Conservation (phyloP, 306 rosid genomes). For the Canavalia ensiformis region DNA sequence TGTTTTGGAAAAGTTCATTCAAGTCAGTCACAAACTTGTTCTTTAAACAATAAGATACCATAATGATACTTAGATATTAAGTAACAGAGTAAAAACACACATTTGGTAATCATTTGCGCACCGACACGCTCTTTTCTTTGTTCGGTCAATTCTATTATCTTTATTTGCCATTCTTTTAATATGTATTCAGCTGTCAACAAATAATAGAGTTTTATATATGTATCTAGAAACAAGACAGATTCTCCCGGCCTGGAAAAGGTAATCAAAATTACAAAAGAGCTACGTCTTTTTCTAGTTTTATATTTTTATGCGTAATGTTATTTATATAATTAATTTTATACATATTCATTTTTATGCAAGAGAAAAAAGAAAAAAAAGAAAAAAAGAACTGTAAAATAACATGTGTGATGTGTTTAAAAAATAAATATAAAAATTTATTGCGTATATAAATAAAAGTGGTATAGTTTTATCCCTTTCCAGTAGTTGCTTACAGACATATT, state of each 20-base stretch:
- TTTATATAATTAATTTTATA: too few relatives aligned
- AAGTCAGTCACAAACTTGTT: not conserved
- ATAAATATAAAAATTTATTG: too few relatives aligned
- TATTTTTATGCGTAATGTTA: not conserved
- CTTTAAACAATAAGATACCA: not conserved
- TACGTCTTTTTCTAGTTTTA: not conserved
- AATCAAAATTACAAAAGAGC: not conserved
- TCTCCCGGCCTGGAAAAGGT: not conserved
- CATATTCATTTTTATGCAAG: too few relatives aligned
- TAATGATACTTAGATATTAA: not conserved
- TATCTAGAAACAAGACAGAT: not conserved
- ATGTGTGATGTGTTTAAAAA: too few relatives aligned
- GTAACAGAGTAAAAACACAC: slow-evolving; percentile 16
- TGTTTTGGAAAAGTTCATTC: not conserved
- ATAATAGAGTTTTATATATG: not conserved
- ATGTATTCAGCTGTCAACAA: slow-evolving; percentile 1
- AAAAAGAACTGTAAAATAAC: too few relatives aligned
- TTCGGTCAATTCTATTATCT: not conserved
- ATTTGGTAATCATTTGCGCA: slow-evolving; percentile 31
- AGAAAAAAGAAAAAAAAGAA: too few relatives aligned
- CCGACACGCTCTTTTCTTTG: slow-evolving; percentile 33
- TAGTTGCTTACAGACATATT: too few relatives aligned
- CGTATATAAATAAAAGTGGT: too few relatives aligned
- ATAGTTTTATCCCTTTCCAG: too few relatives aligned
- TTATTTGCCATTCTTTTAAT: not conserved